phyloP scores from a whole-genome alignment of 2,329 filamentous ascomycete species.

The Calonectria honghensis region DNA sequence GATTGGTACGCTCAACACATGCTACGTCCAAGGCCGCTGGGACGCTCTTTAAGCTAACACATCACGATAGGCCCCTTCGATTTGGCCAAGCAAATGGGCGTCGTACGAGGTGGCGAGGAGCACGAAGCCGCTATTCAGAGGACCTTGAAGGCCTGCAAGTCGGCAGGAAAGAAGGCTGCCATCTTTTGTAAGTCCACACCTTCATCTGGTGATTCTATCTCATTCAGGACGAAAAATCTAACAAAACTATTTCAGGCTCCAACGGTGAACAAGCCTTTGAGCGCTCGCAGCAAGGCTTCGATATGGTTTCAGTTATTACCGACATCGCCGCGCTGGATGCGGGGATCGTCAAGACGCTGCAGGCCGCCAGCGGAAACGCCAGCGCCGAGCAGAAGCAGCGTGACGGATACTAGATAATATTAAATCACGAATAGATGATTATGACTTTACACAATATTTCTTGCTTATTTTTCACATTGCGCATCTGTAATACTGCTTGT shows the following conservation, averaged over 20 bases:
- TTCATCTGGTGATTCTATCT: background rate
- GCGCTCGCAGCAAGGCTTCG: conserved; percentile 34
- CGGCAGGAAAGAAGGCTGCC: conserved; percentile 35
- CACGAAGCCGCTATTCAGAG: conserved; percentile 37
- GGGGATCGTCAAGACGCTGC: conserved; percentile 13
- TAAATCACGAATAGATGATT: background rate
- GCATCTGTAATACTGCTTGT: background rate
- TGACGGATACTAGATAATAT: conserved; percentile 26
- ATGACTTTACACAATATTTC: background rate
- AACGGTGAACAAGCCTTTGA: conserved; percentile 26
- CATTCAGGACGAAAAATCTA: background rate
- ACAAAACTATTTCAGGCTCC: conserved; percentile 4
- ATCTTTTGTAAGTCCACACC: conserved; percentile 34
- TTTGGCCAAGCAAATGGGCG: conserved; percentile 35
- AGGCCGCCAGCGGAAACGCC: conserved; percentile 24
- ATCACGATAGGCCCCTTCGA: conserved; percentile 35
- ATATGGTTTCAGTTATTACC: conserved; percentile 38
- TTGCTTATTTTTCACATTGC: background rate
- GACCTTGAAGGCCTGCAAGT: conserved; percentile 30
- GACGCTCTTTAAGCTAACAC: background rate
- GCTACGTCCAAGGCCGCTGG: background rate
- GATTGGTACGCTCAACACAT: conserved; percentile 29
- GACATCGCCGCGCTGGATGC: conserved; percentile 18
- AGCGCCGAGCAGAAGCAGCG: conserved; percentile 11
- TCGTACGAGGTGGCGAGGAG: conserved; percentile 35